Evolutionary conservation across 1,284 basidiomycete species (phyloP), one percentile per base, ranked within the genome.

Genomic region (Paramarasmius palmivorus): DNA sequence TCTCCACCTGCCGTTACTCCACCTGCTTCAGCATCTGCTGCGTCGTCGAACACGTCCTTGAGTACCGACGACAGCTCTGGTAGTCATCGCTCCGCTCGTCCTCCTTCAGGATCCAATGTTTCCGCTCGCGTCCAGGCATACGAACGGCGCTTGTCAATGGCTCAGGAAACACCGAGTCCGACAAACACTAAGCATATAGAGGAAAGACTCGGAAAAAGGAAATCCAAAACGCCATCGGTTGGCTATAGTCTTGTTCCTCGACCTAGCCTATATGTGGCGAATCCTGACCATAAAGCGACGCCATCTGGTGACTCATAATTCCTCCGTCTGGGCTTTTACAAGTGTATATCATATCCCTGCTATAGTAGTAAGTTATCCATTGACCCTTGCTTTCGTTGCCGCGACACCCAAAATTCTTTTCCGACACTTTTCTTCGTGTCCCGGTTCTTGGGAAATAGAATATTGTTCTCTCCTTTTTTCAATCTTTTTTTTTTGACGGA

Each of bases 221-320:
- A 51, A 25, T 29, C 53, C 1, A 32, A 32, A 12, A 32, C 29
- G 50, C 56, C 35, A 62, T 41, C 64, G 23, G 67, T 77, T 17
- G 70, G 76, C 50, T 85, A 84, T 64, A 81, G 82, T 14, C 72
- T 86, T 35, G 80, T 76, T 32, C 82, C 80, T 35, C 73, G 77
- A 57, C 70, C 77, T 12, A 78, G 77, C 56, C 71, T 86, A 17
- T 86, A 79, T 59, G 72, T 87, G 48, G 82, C 82, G 36, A 86
- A 86, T 67, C 83, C 84, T 19, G 83, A 86, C 61, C 68, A 70
- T 50, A 56, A 64, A 52, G 59, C 51, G 9, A 57, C 49, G 29
- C 56, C 60, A 22, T 72, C 72, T 20, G 62, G 56, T 15, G 68
- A 68, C 53, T 70, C 37, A 34, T 45, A 15, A 36, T 52, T 25